A percentile compares a stretch with the other conserved stretches of the same genome.
Conservation (phyloP, 2,329 filamentous ascomycete genomes). For the Calonectria pseudoturangicola region DNA sequence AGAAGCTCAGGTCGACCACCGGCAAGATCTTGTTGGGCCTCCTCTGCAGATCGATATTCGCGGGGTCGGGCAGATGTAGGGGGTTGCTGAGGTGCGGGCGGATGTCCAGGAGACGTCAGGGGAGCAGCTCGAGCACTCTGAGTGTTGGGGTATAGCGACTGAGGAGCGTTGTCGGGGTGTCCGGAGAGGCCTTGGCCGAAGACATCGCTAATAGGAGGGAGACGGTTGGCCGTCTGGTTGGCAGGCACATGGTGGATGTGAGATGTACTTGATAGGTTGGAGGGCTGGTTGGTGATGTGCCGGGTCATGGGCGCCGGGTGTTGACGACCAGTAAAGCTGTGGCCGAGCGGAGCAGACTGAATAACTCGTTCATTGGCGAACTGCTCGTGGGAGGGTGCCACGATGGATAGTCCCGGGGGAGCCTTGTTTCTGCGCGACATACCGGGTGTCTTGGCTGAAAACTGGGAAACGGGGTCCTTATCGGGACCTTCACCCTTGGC, state of each 20-base stretch:
- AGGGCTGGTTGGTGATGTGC: conserved; percentile 87
- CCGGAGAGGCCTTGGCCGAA: conserved; percentile 86
- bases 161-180: conserved; percentile 72
- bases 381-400: conserved; percentile 92
- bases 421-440: conserved; percentile 85
- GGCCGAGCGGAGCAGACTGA: conserved; percentile 94
- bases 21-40: conserved; percentile 91
- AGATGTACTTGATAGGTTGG: conserved; percentile 87
- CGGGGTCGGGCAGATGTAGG: conserved; percentile 79
- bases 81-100: conserved; percentile 68
- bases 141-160: conserved; percentile 75
- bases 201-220: conserved; percentile 95
- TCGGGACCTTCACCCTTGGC: conserved; percentile 83
- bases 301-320: conserved; percentile 85
- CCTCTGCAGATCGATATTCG: conserved; percentile 96
- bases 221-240: conserved; percentile 90
- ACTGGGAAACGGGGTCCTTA: conserved; percentile 70
- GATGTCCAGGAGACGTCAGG: conserved; percentile 86
- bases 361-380: conserved; percentile 97
- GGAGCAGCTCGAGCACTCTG: conserved; percentile 77
- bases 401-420: conserved; percentile 93
- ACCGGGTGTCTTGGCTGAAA: conserved; percentile 82
- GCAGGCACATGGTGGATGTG: conserved; percentile 94
- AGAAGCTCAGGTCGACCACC: conserved; percentile 94
- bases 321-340: conserved; percentile 95